phyloP scores from a whole-genome alignment of 2,329 filamentous ascomycete genomes.

The Cryphonectria japonica region DNA sequence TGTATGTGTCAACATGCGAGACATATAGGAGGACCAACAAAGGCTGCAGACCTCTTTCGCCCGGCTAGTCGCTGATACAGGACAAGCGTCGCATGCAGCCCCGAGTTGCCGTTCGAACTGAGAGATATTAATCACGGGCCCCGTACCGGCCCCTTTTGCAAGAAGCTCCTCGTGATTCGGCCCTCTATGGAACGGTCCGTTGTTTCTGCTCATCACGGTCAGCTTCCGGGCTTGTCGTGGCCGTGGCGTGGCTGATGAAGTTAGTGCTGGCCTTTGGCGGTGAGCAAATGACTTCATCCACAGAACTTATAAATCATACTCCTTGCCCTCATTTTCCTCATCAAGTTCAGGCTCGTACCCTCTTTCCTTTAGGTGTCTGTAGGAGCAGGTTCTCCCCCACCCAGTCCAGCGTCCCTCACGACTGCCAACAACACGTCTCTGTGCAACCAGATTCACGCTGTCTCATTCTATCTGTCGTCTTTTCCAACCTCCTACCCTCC shows the following conservation, averaged over 20 bases:
- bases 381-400: constrained; percentile 10
- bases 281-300: neutral
- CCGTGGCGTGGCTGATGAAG: neutral
- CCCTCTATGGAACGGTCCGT: neutral
- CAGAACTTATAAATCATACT: neutral
- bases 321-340: neutral
- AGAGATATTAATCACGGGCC: neutral
- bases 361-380: neutral
- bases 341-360: neutral
- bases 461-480: neutral
- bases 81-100: neutral
- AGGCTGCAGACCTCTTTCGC: neutral
- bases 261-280: neutral
- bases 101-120: neutral
- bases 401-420: constrained; percentile 12
- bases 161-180: neutral
- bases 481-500: neutral
- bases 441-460: neutral
- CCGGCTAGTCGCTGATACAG: neutral
- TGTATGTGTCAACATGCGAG: neutral
- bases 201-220: neutral
- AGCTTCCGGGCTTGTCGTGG: neutral
- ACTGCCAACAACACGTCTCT: neutral
- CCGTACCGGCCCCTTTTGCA: neutral
- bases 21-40: neutral